Conservation (phyloP, 108 stramenopile species). For the Cylindrotheca closterium region DNA sequence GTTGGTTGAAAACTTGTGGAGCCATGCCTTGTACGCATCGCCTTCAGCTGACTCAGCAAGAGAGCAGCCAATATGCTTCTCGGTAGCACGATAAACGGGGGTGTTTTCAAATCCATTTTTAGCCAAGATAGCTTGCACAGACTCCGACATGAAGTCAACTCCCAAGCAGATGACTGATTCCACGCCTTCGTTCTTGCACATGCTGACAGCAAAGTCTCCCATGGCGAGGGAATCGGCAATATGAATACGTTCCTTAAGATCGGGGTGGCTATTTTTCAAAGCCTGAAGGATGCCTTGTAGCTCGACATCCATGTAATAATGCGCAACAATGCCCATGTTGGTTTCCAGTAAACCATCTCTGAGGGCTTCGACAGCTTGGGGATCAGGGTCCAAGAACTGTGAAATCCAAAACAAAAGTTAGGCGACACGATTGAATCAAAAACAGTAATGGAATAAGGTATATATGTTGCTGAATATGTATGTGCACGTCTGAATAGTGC, state of each 20-base stretch:
- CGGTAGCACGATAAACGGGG: conserved; percentile 85
- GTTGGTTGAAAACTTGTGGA: conserved; percentile 31
- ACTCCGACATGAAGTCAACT: conserved; percentile 96
- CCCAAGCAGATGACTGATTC: conserved; percentile 81
- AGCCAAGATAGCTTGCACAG: conserved; percentile 78
- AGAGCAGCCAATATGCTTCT: conserved; percentile 80
- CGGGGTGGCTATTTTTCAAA: conserved; percentile 37
- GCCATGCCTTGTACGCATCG: conserved; percentile 82
- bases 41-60: conserved; percentile 91
- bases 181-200: conserved; percentile 61
- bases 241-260: conserved; percentile 50
- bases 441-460: not conserved
- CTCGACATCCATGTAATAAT: conserved; percentile 98
- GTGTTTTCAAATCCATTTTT: conserved; percentile 69
- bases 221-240: conserved; percentile 94
- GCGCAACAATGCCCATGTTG: conserved; percentile 91
- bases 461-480: conserved; percentile 5
- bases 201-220: conserved; percentile 91
- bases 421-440: not conserved
- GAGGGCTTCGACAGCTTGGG: conserved; percentile 56
- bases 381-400: conserved; percentile 78
- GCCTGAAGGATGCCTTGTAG: conserved; percentile 87
- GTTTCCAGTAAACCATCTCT: conserved; percentile 46
- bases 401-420: conserved; percentile 9
- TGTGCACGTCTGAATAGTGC: not conserved